These are phyloP conservation scores for Penicillium sp. DNA, from an alignment of 2,329 filamentous ascomycete genomes.

Conservation along the genomic window DNA sequence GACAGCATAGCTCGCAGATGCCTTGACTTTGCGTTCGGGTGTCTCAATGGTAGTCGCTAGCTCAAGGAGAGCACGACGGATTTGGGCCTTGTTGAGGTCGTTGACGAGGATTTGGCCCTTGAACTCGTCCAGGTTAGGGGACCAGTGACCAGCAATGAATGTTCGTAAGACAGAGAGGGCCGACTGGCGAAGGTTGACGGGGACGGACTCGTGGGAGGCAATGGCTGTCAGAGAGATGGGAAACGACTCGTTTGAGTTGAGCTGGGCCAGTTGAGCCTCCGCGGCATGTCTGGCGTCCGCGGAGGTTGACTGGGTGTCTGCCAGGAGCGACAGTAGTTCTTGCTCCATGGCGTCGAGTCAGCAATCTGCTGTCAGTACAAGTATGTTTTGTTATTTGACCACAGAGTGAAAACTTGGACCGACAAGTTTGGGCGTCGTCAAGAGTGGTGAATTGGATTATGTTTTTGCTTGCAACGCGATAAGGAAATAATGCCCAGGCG, in stretches of 20 bases:
- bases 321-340: conserved; percentile 80
- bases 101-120: conserved; percentile 61
- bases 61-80: conserved; percentile 69
- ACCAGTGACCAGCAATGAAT: conserved; percentile 83
- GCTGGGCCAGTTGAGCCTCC: conserved; percentile 71
- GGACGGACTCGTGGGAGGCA: conserved; percentile 67
- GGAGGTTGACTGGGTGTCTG: conserved; percentile 73
- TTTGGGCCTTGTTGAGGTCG: conserved; percentile 65
- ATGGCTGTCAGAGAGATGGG: conserved; percentile 75
- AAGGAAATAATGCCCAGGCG: conserved; percentile 10
- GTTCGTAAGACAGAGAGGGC: conserved; percentile 73
- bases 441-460: background rate
- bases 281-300: conserved; percentile 76
- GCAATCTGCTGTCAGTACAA: too few relatives aligned
- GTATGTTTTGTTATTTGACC: too few relatives aligned
- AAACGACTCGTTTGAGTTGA: conserved; percentile 64
- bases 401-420: too few relatives aligned
- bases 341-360: conserved; percentile 64
- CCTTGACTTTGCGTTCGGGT: conserved; percentile 77
- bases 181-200: conserved; percentile 71
- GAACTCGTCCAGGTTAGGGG: conserved; percentile 65
- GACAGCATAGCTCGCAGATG: conserved; percentile 78
- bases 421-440: too few relatives aligned
- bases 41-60: conserved; percentile 66
- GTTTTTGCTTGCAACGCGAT: conserved; percentile 12